phyloP scores from a whole-genome alignment of 2,329 filamentous ascomycete species.

The Pseudopyricularia cyperi region DNA sequence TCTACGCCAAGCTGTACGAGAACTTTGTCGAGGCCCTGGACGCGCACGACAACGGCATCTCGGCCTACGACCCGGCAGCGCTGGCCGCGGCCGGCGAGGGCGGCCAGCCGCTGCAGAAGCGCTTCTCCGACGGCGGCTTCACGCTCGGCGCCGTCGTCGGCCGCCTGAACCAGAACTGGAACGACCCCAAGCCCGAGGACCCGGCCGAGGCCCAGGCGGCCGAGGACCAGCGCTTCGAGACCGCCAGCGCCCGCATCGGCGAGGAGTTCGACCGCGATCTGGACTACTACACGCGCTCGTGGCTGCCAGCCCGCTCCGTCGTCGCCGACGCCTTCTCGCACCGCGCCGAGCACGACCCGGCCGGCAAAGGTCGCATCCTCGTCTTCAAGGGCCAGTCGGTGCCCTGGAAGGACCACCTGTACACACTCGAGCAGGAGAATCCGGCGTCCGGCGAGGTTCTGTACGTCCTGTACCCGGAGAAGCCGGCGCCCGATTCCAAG shows the following conservation, averaged over 20 bases:
- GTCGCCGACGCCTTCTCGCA: slow-evolving; percentile 64
- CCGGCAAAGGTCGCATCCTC: slow-evolving; percentile 65
- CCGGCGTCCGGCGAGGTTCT: slow-evolving; percentile 34
- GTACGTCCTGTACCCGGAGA: slow-evolving; percentile 89
- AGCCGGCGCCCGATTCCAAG: slow-evolving; percentile 58
- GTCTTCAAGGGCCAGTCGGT: slow-evolving; percentile 66
- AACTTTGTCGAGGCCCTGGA: slow-evolving; percentile 93
- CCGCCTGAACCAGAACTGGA: slow-evolving; percentile 70
- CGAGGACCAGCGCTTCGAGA: slow-evolving; percentile 70
- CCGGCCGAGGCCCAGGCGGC: slow-evolving; percentile 49
- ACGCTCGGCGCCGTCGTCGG: slow-evolving; percentile 72
- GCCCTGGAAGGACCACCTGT: slow-evolving; percentile 95
- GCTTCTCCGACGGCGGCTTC: slow-evolving; percentile 73
- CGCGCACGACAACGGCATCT: slow-evolving; percentile 94
- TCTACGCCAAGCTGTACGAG: slow-evolving; percentile 84
- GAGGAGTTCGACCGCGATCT: slow-evolving; percentile 72
- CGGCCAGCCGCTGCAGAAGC: slow-evolving; percentile 39
- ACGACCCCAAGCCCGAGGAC: slow-evolving; percentile 46
- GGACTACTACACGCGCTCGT: slow-evolving; percentile 59
- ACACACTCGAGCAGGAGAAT: slow-evolving; percentile 60
- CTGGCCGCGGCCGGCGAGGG: slow-evolving; percentile 57
- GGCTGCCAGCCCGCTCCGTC: slow-evolving; percentile 76
- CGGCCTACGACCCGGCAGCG: slow-evolving; percentile 60
- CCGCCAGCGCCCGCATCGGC: slow-evolving; percentile 73
- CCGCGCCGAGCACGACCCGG: slow-evolving; percentile 43